A percentile compares a stretch with the other conserved stretches of the same genome.
Conservation (phyloP, 345 rosid genomes). For the Rhizophora mangle region DNA sequence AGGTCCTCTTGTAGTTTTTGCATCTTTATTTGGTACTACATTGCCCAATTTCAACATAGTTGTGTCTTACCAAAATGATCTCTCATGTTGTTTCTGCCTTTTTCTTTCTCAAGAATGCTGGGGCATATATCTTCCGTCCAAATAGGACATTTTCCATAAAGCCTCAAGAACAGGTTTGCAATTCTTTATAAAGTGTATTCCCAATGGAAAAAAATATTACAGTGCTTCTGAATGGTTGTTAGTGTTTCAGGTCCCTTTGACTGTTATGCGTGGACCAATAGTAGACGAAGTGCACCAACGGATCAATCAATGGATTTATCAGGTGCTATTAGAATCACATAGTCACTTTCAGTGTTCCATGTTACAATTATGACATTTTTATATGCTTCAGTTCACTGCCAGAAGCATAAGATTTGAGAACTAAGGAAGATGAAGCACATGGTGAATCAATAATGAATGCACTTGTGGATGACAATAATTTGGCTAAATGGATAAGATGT, state of each 20-base stretch:
- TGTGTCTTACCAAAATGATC: slow-evolving; percentile 3
- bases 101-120: slow-evolving; percentile 54
- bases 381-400: background rate
- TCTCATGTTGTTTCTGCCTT: slow-evolving; percentile 9
- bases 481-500: too few relatives aligned
- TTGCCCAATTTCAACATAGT: slow-evolving; percentile 9
- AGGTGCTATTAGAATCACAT: slow-evolving; percentile 42
- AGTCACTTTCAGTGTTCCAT: slow-evolving; percentile 10
- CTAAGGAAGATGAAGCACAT: slow-evolving; percentile 10
- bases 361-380: slow-evolving; percentile 9
- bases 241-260: slow-evolving; percentile 59
- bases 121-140: slow-evolving; percentile 96
- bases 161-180: slow-evolving; percentile 60
- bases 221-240: slow-evolving; percentile 1
- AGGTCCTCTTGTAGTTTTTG: slow-evolving; percentile 11
- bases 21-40: slow-evolving; percentile 3
- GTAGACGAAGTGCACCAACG: slow-evolving; percentile 84
- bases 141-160: slow-evolving; percentile 63
- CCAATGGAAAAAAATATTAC: slow-evolving; percentile 11
- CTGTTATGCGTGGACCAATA: slow-evolving; percentile 64
- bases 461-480: background rate
- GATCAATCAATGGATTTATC: slow-evolving; percentile 81
- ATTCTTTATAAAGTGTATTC: slow-evolving; percentile 17
- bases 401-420: background rate
- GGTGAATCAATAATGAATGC: background rate